phyloP scores from a whole-genome alignment of 306 rosid genomes.

The Adenanthera pavonina region DNA sequence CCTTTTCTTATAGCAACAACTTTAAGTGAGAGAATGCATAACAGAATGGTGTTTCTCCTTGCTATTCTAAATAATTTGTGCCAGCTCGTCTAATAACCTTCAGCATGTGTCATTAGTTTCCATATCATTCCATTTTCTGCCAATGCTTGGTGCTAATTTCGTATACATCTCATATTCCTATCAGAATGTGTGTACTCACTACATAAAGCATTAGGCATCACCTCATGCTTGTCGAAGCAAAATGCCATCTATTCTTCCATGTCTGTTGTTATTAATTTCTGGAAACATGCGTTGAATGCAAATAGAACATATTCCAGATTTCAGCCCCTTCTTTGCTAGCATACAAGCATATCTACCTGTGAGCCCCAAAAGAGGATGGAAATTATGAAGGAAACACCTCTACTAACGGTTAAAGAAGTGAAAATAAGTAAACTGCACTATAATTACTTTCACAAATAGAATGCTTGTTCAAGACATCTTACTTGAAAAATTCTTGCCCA shows the following conservation, averaged over 20 bases:
- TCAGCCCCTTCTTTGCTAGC: background rate
- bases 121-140: background rate
- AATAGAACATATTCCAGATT: slow-evolving; percentile 17
- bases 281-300: background rate
- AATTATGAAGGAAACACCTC: background rate
- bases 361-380: slow-evolving; percentile 1
- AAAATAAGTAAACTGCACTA: slow-evolving; percentile 1
- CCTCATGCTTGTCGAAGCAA: background rate
- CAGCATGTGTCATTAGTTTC: background rate
- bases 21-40: background rate
- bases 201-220: background rate
- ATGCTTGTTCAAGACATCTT: slow-evolving; percentile 1
- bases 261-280: background rate
- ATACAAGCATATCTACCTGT: background rate
- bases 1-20: background rate
- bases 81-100: background rate
- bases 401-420: slow-evolving; percentile 22
- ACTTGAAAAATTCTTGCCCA: slow-evolving; percentile 16
- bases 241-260: background rate
- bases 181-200: background rate
- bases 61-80: background rate
- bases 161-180: background rate
- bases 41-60: background rate
- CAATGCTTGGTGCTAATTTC: background rate
- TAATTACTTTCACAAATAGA: slow-evolving; percentile 14